Evolutionary conservation across 345 rosid species (phyloP), one percentile per base, ranked within the genome.

Genomic region (Eucalyptus cloeziana): DNA sequence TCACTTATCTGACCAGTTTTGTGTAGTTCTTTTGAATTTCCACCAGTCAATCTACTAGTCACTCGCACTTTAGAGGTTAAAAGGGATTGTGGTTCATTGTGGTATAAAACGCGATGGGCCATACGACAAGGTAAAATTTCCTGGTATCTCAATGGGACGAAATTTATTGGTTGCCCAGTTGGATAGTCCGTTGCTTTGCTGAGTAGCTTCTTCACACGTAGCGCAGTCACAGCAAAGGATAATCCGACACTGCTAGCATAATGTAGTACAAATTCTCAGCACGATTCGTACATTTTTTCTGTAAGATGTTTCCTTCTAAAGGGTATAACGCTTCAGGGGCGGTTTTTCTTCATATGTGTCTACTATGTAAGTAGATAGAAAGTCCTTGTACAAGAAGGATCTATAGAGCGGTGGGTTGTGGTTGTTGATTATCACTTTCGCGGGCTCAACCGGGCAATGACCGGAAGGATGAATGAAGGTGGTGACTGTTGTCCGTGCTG

Each of bases 381-480:
- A 89, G 44, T 89, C 90, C 90, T 81, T 56, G 87, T 60, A 86
- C n/a, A 16, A 7, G 24, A 88, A 86, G 25, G 85, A 31, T 58
- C 47, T 81, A 45, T 86, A 85, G 19, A 87, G 85, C 22, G 47
- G 88, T 49, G 88, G 89, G 86, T n/a, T 51, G 31, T 40, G 30
- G 10, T 86, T 49, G 45, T 83, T 19, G 56, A 87, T 62, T 19
- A 88, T 33, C 6, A 33, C 86, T 87, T 86, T 88, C 16, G 90
- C 90, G 3, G 91, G 90, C 85, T 86, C 69, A 40, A 86, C 79
- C n/a, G 3, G 12, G 88, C 79, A 21, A 43, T 88, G 50, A 8
- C 12, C 30, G 30, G 89, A 62, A 80, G 92, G 92, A 89, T 85
- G 67, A 44, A 91, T 87, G 89, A 90, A 85, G 69, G 64, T 64